These are phyloP conservation scores for Ophiocordyceps camponoti-floridani DNA, from an alignment of 2,329 filamentous ascomycete species.

Conservation along the genomic window DNA sequence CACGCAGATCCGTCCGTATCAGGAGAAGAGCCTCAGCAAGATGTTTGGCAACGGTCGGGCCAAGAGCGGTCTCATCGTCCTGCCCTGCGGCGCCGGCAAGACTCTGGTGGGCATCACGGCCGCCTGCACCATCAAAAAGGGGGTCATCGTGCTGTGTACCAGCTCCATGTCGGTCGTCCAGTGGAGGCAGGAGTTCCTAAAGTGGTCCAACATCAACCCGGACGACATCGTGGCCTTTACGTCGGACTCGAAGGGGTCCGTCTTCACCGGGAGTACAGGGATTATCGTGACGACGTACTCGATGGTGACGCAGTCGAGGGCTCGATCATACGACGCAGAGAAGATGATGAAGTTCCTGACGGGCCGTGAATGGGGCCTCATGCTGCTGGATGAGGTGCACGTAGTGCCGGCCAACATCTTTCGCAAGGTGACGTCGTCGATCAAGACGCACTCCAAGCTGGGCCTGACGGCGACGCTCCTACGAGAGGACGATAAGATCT, in stretches of 20 bases:
- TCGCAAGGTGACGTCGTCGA: constrained; percentile 76
- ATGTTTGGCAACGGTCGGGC: constrained; percentile 99
- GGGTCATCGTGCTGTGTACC: constrained; percentile 85
- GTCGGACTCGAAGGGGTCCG: constrained; percentile 66
- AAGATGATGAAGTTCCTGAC: constrained; percentile 96
- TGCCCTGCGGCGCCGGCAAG: constrained; percentile 93
- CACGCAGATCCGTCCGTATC: constrained; percentile 83
- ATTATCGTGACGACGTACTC: constrained; percentile 97
- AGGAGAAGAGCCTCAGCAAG: constrained; percentile 93
- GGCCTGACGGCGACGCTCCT: constrained; percentile 87
- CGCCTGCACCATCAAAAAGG: constrained; percentile 94
- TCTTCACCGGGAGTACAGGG: constrained; percentile 75
- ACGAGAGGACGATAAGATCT: constrained; percentile 96
- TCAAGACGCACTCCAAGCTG: constrained; percentile 90
- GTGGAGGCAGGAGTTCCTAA: constrained; percentile 90
- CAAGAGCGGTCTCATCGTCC: constrained; percentile 90
- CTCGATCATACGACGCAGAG: constrained; percentile 77
- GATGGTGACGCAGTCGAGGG: constrained; percentile 88
- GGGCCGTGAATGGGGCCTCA: constrained; percentile 83
- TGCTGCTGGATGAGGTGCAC: constrained; percentile 95
- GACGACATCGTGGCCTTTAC: constrained; percentile 92
- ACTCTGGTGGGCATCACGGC: constrained; percentile 97
- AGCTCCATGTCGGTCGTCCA: constrained; percentile 97
- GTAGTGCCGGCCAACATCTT: constrained; percentile 96
- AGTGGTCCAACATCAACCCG: constrained; percentile 91